Evolutionary conservation across 2,329 filamentous ascomycete genomes (phyloP).

Genomic region (Coleophoma crateriformis): DNA sequence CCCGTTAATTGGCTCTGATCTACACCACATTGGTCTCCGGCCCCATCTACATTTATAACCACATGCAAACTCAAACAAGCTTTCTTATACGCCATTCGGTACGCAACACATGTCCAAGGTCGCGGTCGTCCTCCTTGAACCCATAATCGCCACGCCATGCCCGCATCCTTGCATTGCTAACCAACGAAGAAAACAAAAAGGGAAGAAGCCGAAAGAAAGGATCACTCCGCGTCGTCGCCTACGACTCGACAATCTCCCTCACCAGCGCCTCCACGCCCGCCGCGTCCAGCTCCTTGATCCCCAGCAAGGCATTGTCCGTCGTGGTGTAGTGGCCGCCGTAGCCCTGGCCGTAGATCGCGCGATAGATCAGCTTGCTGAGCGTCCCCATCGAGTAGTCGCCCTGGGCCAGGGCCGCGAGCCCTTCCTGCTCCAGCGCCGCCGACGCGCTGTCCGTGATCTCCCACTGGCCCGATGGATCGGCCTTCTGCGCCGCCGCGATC

Average conservation of each 20-base stretch:
- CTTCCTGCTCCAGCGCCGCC: conserved; percentile 9
- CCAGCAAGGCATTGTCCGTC: conserved; percentile 36
- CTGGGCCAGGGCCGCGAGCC: conserved; percentile 15
- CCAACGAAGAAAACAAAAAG: too few relatives aligned
- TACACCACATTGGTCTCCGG: too few relatives aligned
- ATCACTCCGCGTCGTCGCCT: too few relatives aligned
- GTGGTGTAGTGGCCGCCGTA: conserved; percentile 30
- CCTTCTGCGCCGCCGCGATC: conserved; percentile 27
- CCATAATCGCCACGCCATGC: too few relatives aligned
- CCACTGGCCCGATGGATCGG: conserved; percentile 24
- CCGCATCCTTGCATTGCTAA: too few relatives aligned
- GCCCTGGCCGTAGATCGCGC: conserved; percentile 25
- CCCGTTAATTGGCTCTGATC: too few relatives aligned
- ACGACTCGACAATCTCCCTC: background rate
- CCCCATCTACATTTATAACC: too few relatives aligned
- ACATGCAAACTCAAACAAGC: too few relatives aligned
- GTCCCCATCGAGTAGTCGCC: conserved; percentile 24
- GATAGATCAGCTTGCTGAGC: conserved; percentile 27
- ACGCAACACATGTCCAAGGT: too few relatives aligned
- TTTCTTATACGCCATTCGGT: too few relatives aligned
- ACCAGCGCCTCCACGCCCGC: background rate
- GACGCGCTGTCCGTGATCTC: conserved; percentile 9
- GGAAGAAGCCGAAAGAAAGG: too few relatives aligned
- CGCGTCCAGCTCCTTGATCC: conserved; percentile 28
- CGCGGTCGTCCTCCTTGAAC: too few relatives aligned